Percentiles rank a stretch among this genome's conserved stretches.
These are phyloP conservation scores for Ophiostoma sp. DNA, from an alignment of 2,329 filamentous ascomycete species.

Conservation along the genomic window DNA sequence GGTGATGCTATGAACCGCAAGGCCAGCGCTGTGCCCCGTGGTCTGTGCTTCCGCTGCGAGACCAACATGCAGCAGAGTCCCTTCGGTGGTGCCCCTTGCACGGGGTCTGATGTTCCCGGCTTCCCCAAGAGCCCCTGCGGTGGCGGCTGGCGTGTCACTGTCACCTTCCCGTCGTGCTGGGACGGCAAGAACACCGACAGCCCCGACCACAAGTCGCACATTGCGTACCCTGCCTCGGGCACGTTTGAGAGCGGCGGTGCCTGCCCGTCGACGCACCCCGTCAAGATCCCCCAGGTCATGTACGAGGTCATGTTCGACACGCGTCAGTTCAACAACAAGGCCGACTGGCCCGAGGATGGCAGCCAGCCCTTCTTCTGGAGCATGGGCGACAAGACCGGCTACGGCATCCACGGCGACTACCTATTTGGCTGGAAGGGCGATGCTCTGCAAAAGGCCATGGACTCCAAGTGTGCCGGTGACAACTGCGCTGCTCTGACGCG, in stretches of 20 bases:
- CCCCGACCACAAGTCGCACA: slow-evolving; percentile 42
- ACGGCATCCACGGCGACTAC: slow-evolving; percentile 34
- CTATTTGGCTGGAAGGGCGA: slow-evolving; percentile 33
- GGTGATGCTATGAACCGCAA: slow-evolving; percentile 47
- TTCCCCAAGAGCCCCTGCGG: slow-evolving; percentile 40
- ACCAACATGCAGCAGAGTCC: slow-evolving; percentile 30
- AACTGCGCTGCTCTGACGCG: slow-evolving; percentile 31
- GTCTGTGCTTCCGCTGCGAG: slow-evolving; percentile 35
- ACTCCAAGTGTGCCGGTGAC: slow-evolving; percentile 32
- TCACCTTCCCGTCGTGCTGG: slow-evolving; percentile 46
- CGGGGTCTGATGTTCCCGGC: slow-evolving; percentile 39
- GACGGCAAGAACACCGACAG: slow-evolving; percentile 47
- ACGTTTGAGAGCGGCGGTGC: slow-evolving; percentile 32
- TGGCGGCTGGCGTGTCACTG: slow-evolving; percentile 41
- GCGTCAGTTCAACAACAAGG: slow-evolving; percentile 39
- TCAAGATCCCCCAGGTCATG: slow-evolving; percentile 34
- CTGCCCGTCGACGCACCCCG: slow-evolving; percentile 30
- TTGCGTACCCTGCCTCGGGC: slow-evolving; percentile 25
- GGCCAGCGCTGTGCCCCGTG: slow-evolving; percentile 30
- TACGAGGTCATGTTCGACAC: slow-evolving; percentile 33
- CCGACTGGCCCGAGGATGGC: slow-evolving; percentile 40
- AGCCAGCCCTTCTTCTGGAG: slow-evolving; percentile 37
- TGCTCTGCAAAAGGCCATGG: slow-evolving; percentile 31
- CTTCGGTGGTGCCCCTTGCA: slow-evolving; percentile 34
- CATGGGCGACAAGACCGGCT: slow-evolving; percentile 31